phyloP scores from a whole-genome alignment of 169 alveolate species.

The Cryptosporidium tyzzeri region DNA sequence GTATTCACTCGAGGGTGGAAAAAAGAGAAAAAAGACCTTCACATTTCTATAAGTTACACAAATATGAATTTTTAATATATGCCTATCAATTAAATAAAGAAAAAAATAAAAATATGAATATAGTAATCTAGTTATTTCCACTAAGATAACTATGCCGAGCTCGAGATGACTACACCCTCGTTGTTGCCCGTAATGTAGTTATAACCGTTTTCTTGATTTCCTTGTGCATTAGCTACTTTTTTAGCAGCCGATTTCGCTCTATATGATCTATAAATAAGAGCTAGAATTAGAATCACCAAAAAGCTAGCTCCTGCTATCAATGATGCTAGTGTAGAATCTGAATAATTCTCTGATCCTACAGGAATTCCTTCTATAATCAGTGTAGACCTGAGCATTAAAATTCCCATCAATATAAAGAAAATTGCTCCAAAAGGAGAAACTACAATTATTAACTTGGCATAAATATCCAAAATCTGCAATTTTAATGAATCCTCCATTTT shows the following conservation, averaged over 20 bases:
- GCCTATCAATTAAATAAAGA: constrained; percentile 8
- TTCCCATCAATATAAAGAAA: constrained; percentile 58
- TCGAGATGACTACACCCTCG: constrained; percentile 36
- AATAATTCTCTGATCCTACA: constrained; percentile 62
- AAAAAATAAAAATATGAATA: neutral
- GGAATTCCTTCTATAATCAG: constrained; percentile 58
- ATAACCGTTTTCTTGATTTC: constrained; percentile 13
- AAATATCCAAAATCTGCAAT: constrained; percentile 60
- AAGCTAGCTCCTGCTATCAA: constrained; percentile 49
- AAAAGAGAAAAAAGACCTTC: neutral
- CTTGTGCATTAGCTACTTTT: constrained; percentile 32
- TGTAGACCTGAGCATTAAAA: constrained; percentile 67
- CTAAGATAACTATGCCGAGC: constrained; percentile 48
- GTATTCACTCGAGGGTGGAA: neutral
- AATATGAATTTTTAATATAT: neutral
- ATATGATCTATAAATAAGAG: constrained; percentile 54
- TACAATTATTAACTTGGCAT: constrained; percentile 57
- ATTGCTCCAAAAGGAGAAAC: constrained; percentile 63
- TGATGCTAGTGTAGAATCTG: constrained; percentile 52
- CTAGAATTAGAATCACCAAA: constrained; percentile 22
- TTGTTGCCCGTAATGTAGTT: constrained; percentile 14
- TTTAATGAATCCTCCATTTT: constrained; percentile 58
- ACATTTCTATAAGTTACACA: neutral
- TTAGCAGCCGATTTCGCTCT: constrained; percentile 61
- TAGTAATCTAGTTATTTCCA: constrained; percentile 6